These are phyloP conservation scores for Eragrostis curvula DNA, from an alignment of 176 grass and related monocot species.

Conservation along the genomic window DNA sequence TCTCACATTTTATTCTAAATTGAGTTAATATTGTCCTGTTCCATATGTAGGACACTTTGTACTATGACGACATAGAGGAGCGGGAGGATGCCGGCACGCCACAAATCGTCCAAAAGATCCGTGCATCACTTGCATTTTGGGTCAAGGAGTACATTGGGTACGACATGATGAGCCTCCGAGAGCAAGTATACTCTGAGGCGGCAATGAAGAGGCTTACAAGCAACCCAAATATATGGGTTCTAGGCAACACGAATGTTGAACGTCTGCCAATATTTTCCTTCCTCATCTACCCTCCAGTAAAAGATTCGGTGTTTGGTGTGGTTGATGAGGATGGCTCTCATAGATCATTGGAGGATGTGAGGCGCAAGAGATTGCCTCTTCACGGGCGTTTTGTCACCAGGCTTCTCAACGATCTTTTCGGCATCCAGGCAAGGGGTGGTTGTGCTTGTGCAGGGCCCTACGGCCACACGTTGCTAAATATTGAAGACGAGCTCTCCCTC, in stretches of 20 bases:
- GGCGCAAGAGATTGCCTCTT: conserved; percentile 39
- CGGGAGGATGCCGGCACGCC: neutral
- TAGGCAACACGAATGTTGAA: conserved; percentile 52
- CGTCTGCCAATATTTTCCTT: conserved; percentile 76
- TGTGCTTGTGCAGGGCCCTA: conserved; percentile 78
- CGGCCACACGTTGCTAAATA: conserved; percentile 59
- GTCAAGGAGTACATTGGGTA: conserved; percentile 4
- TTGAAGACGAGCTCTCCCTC: conserved; percentile 50
- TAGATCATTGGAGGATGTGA: neutral
- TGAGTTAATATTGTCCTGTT: neutral
- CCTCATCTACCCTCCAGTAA: conserved; percentile 44
- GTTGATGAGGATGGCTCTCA: neutral
- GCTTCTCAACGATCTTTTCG: conserved; percentile 81
- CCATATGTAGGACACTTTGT: neutral
- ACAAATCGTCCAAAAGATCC: conserved; percentile 45
- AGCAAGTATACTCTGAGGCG: neutral
- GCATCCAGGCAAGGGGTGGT: conserved; percentile 75
- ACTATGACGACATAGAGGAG: neutral
- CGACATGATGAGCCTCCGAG: neutral
- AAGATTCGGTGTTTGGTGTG: neutral
- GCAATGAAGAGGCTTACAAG: neutral
- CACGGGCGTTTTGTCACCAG: conserved; percentile 70
- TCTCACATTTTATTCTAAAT: too few relatives aligned
- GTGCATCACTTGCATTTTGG: conserved; percentile 33
- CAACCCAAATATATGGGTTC: conserved; percentile 17